Evolutionary conservation across 2,329 filamentous ascomycete genomes (phyloP), one percentile per base, ranked within the genome.

Genomic region (Fusarium anguioides): DNA sequence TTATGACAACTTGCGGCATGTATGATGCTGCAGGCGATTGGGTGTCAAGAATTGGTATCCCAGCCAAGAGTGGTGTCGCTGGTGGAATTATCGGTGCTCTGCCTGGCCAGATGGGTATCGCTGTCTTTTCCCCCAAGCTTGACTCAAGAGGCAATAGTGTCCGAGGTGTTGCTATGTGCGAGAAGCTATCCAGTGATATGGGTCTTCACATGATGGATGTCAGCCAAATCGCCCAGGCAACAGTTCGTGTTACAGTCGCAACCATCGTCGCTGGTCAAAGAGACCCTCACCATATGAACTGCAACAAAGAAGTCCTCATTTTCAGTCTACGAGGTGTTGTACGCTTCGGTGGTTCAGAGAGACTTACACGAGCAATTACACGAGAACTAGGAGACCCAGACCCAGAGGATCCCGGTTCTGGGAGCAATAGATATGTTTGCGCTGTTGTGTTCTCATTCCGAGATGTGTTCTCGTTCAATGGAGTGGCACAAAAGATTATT

Each of bases 1-100:
- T 80, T 53, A 80, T 80, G 78, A 80, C 78, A 1, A 80, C 78
- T 1, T 80, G 78, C 40, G 78, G 78, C 27, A 80, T 80, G 78
- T 80, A 80, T 64, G 74, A 79, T 63, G 76, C 77, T n/a, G 77
- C 78, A 0, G 78, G 78, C 6, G 76, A 78, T 46, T 80, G 78
- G 78, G 75, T 80, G 3, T 78, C 77, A 8, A 75, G 72, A 21
- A 75, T 80, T 8, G 78, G 78, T 4, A 78, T 80, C 27, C 78
- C 77, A 1, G 78, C 78, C 17, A 80, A 80, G 70, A 77, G 75
- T 42, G 78, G 78, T 27, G 75, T 77, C 1, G 70, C 75, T 8
- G 75, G 75, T 7, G 75, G 75, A 24, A 77, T 77, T 42, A 75
- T 77, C 39, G 75, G 75, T 18, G 75, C 75, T 0, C 44, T 77